These are phyloP conservation scores for Claviceps capensis DNA, from an alignment of 2,329 filamentous ascomycete genomes.

Conservation along the genomic window DNA sequence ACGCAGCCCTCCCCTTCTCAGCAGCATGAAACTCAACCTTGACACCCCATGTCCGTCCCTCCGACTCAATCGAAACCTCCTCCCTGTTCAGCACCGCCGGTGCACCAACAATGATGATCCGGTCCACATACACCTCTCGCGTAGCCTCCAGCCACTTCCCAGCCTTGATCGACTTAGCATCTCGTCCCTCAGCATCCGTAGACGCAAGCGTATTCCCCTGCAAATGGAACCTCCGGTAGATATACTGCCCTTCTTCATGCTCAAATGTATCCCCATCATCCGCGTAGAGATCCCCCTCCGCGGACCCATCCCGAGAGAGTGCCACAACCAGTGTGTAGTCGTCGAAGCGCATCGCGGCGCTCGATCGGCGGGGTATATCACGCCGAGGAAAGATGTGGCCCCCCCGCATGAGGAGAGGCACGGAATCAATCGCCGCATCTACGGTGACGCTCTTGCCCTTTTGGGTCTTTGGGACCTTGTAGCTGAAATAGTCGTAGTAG, in stretches of 20 bases:
- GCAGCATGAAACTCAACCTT: conserved; percentile 46
- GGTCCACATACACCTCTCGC: conserved; percentile 66
- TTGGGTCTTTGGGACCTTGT: conserved; percentile 54
- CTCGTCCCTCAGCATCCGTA: conserved; percentile 46
- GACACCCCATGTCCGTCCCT: conserved; percentile 39
- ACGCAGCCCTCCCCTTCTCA: conserved; percentile 32
- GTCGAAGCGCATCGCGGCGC: conserved; percentile 81
- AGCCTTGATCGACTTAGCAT: conserved; percentile 38
- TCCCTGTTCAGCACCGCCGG: conserved; percentile 56
- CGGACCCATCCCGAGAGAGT: conserved; percentile 45
- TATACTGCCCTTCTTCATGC: conserved; percentile 71
- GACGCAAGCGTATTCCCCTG: conserved; percentile 48
- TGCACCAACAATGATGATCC: conserved; percentile 70
- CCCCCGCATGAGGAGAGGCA: conserved; percentile 83
- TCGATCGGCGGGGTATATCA: conserved; percentile 74
- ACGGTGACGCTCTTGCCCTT: conserved; percentile 58
- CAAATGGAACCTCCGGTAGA: conserved; percentile 70
- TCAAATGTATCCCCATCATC: conserved; percentile 94
- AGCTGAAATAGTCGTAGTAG: conserved; percentile 95
- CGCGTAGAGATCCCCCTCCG: conserved; percentile 72
- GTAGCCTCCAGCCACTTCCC: conserved; percentile 69
- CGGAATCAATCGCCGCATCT: conserved; percentile 67
- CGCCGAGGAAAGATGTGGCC: conserved; percentile 86
- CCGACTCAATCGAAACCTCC: conserved; percentile 41
- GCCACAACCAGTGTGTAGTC: conserved; percentile 80